Evolutionary conservation across 768 basidiomycete species (phyloP).

Genomic region (Naematelia aurantialba): DNA sequence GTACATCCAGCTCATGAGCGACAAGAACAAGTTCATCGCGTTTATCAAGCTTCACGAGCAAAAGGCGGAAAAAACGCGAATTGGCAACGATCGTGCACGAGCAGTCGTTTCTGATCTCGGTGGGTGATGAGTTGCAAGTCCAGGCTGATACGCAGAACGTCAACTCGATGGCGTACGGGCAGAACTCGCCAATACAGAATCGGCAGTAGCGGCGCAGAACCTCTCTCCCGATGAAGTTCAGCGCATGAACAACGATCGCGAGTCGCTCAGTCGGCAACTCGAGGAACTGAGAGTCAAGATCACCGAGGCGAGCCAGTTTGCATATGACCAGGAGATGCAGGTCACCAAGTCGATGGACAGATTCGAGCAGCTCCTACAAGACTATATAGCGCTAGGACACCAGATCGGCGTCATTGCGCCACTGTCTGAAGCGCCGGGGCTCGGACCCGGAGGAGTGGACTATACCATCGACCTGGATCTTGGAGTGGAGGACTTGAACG

Average conservation of each 20-base stretch:
- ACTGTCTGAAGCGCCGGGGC: conserved; percentile 49
- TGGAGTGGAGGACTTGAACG: conserved; percentile 66
- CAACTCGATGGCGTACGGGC: conserved; percentile 60
- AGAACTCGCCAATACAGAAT: conserved; percentile 63
- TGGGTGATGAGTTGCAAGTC: conserved; percentile 11
- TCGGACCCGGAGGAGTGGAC: conserved; percentile 66
- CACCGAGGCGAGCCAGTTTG: conserved; percentile 64
- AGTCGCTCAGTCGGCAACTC: conserved; percentile 56
- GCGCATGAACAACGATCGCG: conserved; percentile 86
- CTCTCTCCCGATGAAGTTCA: conserved; percentile 84
- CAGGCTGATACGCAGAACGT: conserved; percentile 22
- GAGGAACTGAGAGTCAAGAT: conserved; percentile 64
- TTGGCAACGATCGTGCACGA: conserved; percentile 57
- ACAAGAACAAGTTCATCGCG: conserved; percentile 52
- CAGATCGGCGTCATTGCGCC: conserved; percentile 69
- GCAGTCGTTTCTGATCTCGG: conserved; percentile 35
- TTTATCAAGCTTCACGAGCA: conserved; percentile 50
- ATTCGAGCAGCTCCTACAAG: conserved; percentile 75
- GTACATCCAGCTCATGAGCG: conserved; percentile 60
- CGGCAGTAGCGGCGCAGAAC: conserved; percentile 78
- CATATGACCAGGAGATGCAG: conserved; percentile 77
- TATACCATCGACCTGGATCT: conserved; percentile 78
- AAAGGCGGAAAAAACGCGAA: conserved; percentile 65
- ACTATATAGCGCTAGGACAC: conserved; percentile 71
- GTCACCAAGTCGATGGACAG: conserved; percentile 72